Evolutionary conservation across 2,329 filamentous ascomycete genomes (phyloP).

Genomic region (Arthrinium puccinioides): DNA sequence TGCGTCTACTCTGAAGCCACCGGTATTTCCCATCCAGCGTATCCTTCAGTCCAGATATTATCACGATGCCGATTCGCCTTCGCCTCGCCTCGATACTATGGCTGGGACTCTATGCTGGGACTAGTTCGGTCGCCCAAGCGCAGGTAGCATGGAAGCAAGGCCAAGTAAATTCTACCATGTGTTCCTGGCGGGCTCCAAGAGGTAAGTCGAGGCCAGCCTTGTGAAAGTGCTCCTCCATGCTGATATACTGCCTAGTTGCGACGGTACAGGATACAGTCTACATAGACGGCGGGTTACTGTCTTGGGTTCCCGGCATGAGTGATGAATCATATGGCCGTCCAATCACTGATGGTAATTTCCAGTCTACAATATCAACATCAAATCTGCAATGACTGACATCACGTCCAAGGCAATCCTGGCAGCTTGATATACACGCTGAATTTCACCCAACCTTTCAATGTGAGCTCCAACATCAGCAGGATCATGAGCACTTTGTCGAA

Average conservation of each 20-base stretch:
- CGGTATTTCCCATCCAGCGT: conserved; percentile 7
- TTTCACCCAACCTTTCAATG: conserved; percentile 49
- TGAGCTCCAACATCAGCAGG: conserved; percentile 42
- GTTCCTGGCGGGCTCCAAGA: conserved; percentile 42
- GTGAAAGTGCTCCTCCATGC: no score
- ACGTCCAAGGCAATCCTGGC: conserved; percentile 37
- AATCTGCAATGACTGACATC: conserved; percentile 7
- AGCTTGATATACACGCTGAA: conserved; percentile 52
- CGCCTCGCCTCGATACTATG: conserved; percentile 18
- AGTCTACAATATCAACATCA: no score
- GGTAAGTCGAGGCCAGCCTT: conserved; percentile 18
- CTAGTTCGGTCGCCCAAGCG: conserved; percentile 23
- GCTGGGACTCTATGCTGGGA: conserved; percentile 19
- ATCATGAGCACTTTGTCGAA: conserved; percentile 44
- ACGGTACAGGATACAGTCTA: conserved; percentile 56
- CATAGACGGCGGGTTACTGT: conserved; percentile 54
- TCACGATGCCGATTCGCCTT: no score
- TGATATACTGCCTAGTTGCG: conserved; percentile 42
- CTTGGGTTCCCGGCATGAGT: conserved; percentile 42
- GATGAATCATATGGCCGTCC: conserved; percentile 30
- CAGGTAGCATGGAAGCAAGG: conserved; percentile 40
- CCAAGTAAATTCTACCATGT: conserved; percentile 53
- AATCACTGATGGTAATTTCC: conserved; percentile 35
- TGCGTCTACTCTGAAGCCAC: not conserved
- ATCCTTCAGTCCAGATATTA: no score